phyloP scores from a whole-genome alignment of 352 stramenopile genomes.

The Globisporangium ultimum region DNA sequence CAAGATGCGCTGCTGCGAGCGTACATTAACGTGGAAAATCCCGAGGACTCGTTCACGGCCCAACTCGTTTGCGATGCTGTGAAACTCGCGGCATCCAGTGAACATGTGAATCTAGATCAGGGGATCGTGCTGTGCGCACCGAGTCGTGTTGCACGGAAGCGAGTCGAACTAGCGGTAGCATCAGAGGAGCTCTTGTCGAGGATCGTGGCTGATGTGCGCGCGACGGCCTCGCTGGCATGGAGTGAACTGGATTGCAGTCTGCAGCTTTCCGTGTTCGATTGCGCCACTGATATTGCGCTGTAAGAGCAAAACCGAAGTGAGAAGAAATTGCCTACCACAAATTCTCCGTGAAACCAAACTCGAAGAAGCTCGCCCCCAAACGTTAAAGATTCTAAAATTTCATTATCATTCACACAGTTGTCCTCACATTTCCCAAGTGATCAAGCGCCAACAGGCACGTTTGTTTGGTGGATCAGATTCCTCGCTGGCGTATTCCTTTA shows the following conservation, averaged over 20 bases:
- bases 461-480: no score
- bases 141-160: slow-evolving; percentile 1
- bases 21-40: not conserved
- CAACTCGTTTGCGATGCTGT: slow-evolving; percentile 5
- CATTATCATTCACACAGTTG: slow-evolving; percentile 2
- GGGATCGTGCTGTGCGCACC: slow-evolving; percentile 5
- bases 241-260: not conserved
- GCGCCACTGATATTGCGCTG: not conserved
- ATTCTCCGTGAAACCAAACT: no score
- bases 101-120: not conserved
- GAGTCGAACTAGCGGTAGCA: slow-evolving; percentile 2
- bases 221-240: not conserved
- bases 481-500: no score
- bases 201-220: not conserved
- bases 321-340: no score
- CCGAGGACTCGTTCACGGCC: not conserved
- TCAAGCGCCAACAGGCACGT: no score
- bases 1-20: not conserved
- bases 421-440: no score
- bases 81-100: not conserved
- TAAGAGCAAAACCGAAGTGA: not conserved
- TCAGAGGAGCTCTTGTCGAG: slow-evolving; percentile 6
- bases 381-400: not conserved
- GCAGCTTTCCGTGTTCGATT: not conserved
- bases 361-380: no score